Evolutionary conservation across 129 eudicot genomes (phyloP).

Genomic region (Escallonia herrerae): DNA sequence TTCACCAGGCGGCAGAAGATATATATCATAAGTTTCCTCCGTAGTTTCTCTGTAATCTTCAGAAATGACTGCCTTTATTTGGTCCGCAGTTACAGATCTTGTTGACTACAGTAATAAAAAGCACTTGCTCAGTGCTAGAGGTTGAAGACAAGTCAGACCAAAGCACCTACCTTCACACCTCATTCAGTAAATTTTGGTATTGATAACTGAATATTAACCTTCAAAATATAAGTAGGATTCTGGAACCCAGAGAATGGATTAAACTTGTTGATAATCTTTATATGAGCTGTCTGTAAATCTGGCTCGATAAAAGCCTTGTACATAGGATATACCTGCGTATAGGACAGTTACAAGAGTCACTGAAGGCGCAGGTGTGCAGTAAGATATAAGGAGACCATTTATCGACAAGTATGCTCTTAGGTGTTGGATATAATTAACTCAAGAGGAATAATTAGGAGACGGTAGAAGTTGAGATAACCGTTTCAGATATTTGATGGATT

Average conservation of each 20-base stretch:
- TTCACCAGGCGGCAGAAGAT: no score
- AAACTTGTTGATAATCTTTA: slow-evolving; percentile 82
- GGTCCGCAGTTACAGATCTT: slow-evolving; percentile 56
- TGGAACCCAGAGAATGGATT: slow-evolving; percentile 95
- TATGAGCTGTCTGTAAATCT: slow-evolving; percentile 88
- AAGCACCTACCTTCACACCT: not conserved
- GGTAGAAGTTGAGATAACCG: slow-evolving; percentile 4
- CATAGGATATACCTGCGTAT: slow-evolving; percentile 90
- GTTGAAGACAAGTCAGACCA: slow-evolving; percentile 12
- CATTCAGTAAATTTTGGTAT: not conserved
- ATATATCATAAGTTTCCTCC: slow-evolving; percentile 94
- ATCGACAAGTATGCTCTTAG: not conserved
- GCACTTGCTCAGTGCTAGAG: slow-evolving; percentile 21
- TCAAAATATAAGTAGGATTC: slow-evolving; percentile 85
- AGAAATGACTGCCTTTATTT: slow-evolving; percentile 66
- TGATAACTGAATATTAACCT: slow-evolving; percentile 34
- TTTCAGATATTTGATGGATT: slow-evolving; percentile 8
- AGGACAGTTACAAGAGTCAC: slow-evolving; percentile 13
- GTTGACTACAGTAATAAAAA: slow-evolving; percentile 53
- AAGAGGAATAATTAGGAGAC: not conserved
- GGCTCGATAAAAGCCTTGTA: slow-evolving; percentile 98
- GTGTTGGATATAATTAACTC: slow-evolving; percentile 6
- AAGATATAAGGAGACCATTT: not conserved
- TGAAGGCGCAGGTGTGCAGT: not conserved
- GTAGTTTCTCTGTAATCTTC: slow-evolving; percentile 50